A percentile compares a stretch with the other conserved stretches of the same genome.
Conservation (phyloP, 176 grass and related monocot genomes). For the Alopecurus myosuroides region DNA sequence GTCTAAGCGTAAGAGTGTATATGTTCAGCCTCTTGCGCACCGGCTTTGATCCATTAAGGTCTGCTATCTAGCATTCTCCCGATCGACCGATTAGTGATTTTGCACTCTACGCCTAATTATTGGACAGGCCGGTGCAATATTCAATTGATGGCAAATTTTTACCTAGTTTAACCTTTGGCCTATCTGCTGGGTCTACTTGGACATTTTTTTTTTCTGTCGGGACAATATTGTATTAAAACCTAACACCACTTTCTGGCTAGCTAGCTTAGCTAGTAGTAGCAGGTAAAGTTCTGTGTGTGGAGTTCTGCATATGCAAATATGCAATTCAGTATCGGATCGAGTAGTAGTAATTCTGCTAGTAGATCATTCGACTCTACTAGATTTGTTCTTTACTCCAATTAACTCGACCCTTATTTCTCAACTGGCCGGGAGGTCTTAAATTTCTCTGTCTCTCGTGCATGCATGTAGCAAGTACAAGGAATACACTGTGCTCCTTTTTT, state of each 20-base stretch:
- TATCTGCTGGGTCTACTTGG: background rate
- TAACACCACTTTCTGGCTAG: background rate
- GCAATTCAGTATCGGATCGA: background rate
- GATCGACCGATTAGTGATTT: background rate
- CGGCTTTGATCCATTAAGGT: background rate
- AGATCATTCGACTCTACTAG: background rate
- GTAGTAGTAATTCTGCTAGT: background rate
- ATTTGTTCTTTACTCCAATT: background rate
- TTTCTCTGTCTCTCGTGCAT: background rate
- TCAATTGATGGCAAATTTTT: slow-evolving; percentile 1
- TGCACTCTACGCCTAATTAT: background rate
- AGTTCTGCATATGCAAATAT: background rate
- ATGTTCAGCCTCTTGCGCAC: background rate
- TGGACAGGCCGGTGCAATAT: background rate
- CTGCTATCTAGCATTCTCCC: background rate
- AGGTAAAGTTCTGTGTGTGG: background rate
- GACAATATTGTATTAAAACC: background rate
- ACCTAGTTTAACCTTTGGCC: background rate
- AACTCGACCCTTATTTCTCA: background rate
- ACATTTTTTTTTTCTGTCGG: background rate
- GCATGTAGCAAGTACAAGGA: background rate
- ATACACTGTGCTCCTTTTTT: background rate
- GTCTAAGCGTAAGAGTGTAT: background rate
- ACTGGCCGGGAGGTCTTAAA: background rate
- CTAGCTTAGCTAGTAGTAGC: too few relatives aligned